Percentiles rank a stretch among this genome's conserved stretches.
These are phyloP conservation scores for Phytophthora europaea DNA, from an alignment of 352 stramenopile genomes.

Conservation along the genomic window DNA sequence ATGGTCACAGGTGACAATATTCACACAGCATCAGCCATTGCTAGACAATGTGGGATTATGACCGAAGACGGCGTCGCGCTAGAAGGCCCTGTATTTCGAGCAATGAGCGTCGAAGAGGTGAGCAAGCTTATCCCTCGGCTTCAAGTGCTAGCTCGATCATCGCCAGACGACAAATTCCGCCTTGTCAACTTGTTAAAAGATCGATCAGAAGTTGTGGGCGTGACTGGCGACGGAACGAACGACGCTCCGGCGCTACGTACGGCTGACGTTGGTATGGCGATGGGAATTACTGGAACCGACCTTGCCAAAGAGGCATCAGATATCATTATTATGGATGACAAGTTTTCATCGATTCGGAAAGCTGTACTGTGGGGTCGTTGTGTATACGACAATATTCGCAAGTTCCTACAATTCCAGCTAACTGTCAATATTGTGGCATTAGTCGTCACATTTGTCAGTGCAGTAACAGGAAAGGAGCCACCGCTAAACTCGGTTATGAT, in stretches of 20 bases:
- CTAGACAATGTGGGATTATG: conserved; percentile 97
- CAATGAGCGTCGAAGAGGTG: conserved; percentile 75
- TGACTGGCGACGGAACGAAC: conserved; percentile 87
- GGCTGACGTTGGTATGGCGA: conserved; percentile 81
- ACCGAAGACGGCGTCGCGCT: conserved; percentile 90
- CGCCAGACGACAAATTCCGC: conserved; percentile 97
- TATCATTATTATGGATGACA: conserved; percentile 92
- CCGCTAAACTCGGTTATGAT: conserved; percentile 90
- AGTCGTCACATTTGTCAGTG: conserved; percentile 81
- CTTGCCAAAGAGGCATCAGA: conserved; percentile 86
- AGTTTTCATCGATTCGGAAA: conserved; percentile 86
- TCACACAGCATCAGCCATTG: conserved; percentile 97
- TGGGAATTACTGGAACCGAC: conserved; percentile 86
- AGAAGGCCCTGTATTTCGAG: conserved; percentile 94
- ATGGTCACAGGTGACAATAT: conserved; percentile 99
- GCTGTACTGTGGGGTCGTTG: conserved; percentile 84
- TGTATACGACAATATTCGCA: conserved; percentile 89
- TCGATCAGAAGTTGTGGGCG: conserved; percentile 76
- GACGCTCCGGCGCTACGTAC: conserved; percentile 78
- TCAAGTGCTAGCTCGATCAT: conserved; percentile 94
- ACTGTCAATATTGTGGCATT: conserved; percentile 88
- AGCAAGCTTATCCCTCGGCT: conserved; percentile 72
- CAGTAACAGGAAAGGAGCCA: conserved; percentile 86
- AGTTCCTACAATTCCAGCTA: conserved; percentile 89
- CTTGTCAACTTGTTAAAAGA: conserved; percentile 92